Base-by-base conservation (phyloP, 2,329 filamentous ascomycete species). In the Helminthosporium solani region DNA sequence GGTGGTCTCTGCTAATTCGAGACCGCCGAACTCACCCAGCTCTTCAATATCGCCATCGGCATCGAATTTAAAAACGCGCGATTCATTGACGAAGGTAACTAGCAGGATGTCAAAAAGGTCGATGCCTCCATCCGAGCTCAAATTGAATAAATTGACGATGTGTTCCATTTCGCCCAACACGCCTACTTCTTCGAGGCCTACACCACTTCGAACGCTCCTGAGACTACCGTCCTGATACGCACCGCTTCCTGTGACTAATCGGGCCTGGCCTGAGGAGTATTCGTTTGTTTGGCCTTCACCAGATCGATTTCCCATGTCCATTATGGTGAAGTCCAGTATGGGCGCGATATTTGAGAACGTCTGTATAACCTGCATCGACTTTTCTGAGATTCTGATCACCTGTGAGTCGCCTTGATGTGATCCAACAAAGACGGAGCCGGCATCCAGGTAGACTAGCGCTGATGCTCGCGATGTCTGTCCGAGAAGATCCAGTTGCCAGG, bases 341-440 rank as follows among this genome's bases (percentile, higher is more conserved):
- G 94, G 94, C 0, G 88, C 90, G 58, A 97, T 89, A 63, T 96
- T 99, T 3, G 82, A 75, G 45, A 95, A 78, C 0, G 83, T 86
- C 63, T 96, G 90, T 8, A 94, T 68, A 3, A 91, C 70, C 38
- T 85, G 76, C 48, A 91, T 75, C 0, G 77, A 79, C 25, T 85
- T 76, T 42, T 80, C 77, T 35, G 74, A 69, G 43, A 90, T 79
- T 39, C 76, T 78, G 38, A 94, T 80, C 7, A 97, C 78, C 64
- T 96, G 90, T 1, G 90, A 95, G 67, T 99, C 89, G 28, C 92
- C 92, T 59, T 94, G 87, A 67, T 96, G 91, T 1, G 92, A 96
- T 9, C 88, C 94, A 33, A 99, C 78, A 65, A 95, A 97, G 11
- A 96, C 76, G 37, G 86, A 75, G 0, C 85, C 81, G 31, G 81